Conservation (phyloP, 495 filamentous ascomycete species). For the Alectoria sarmentosa region DNA sequence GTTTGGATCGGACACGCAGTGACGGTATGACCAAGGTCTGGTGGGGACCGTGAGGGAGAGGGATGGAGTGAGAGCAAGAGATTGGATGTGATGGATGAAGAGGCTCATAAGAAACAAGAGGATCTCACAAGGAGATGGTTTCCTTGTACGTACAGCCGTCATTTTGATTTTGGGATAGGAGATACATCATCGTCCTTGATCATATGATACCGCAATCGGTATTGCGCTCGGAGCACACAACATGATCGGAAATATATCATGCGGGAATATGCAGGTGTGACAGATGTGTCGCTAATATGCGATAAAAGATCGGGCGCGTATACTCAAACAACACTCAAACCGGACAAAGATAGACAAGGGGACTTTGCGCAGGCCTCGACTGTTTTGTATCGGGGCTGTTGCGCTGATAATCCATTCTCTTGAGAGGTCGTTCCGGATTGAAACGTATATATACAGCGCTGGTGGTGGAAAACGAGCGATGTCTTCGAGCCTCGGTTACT, state of each 20-base stretch:
- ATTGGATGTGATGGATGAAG: background rate
- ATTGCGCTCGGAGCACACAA: background rate
- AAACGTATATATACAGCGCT: background rate
- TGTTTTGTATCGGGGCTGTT: background rate
- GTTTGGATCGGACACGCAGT: background rate
- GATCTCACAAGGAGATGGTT: background rate
- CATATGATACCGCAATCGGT: background rate
- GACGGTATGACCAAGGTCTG: background rate
- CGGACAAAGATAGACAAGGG: background rate
- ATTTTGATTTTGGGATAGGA: background rate
- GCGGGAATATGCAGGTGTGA: background rate
- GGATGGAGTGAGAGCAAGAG: background rate
- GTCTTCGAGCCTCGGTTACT: background rate
- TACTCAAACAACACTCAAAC: background rate
- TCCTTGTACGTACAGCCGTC: background rate
- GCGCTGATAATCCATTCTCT: background rate
- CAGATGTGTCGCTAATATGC: background rate
- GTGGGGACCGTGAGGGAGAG: background rate
- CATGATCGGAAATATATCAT: background rate
- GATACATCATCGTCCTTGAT: background rate
- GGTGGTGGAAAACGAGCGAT: background rate
- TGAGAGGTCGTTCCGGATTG: background rate
- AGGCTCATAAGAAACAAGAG: background rate
- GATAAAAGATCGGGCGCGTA: slow-evolving; percentile 2
- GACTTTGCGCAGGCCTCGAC: background rate